phyloP scores from a whole-genome alignment of 1,284 basidiomycete genomes.

The Puccinia horiana region DNA sequence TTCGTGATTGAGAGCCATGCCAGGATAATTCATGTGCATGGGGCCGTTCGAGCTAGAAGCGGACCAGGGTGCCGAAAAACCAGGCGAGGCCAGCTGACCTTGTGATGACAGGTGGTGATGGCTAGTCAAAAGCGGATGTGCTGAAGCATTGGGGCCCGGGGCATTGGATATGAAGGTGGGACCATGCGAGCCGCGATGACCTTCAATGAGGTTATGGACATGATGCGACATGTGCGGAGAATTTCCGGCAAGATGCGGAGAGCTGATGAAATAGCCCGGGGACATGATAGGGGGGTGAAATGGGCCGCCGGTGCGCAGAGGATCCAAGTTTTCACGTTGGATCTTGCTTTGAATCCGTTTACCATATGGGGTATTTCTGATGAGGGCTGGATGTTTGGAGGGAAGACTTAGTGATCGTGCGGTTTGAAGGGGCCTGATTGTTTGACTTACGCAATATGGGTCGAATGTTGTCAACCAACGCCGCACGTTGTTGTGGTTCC shows the following conservation, averaged over 20 bases:
- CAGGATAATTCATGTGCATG: constrained; percentile 21
- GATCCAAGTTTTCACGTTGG: constrained; percentile 61
- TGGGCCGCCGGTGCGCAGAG: constrained; percentile 46
- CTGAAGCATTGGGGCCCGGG: not conserved
- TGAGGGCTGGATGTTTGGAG: constrained; percentile 62
- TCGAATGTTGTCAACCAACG: constrained; percentile 88
- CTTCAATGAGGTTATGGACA: constrained; percentile 11
- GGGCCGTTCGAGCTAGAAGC: constrained; percentile 15
- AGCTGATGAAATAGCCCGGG: constrained; percentile 27
- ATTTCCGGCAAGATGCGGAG: constrained; percentile 27
- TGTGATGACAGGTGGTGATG: constrained; percentile 1
- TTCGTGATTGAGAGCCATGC: constrained; percentile 28
- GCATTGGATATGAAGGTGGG: not conserved
- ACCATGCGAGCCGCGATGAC: constrained; percentile 26
- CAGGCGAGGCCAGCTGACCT: constrained; percentile 20
- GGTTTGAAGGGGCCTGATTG: not conserved
- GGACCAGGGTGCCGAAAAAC: constrained; percentile 27
- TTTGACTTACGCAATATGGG: constrained; percentile 73
- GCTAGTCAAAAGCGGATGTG: constrained; percentile 13
- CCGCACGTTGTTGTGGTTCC: constrained; percentile 76
- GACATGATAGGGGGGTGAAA: constrained; percentile 28
- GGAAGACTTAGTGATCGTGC: not conserved
- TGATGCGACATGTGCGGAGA: constrained; percentile 7
- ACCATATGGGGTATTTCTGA: constrained; percentile 94
- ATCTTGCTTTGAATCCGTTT: constrained; percentile 97